Percentiles rank a stretch among this genome's conserved stretches.
These are phyloP conservation scores for Striga asiatica DNA, from an alignment of 257 asterid genomes.

Conservation along the genomic window DNA sequence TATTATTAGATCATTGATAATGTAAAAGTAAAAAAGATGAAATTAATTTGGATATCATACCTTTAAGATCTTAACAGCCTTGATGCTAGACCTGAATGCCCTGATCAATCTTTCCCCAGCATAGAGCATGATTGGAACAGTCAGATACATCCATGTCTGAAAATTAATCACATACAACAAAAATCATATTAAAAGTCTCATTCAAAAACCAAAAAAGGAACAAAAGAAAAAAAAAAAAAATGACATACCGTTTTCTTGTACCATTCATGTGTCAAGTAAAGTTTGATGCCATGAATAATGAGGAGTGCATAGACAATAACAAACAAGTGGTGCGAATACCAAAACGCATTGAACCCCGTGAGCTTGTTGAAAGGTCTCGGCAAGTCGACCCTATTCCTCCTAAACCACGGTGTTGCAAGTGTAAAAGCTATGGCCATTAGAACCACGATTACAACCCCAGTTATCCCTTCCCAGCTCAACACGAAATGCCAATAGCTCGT, in stretches of 20 bases:
- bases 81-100: neutral
- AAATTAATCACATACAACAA: too few relatives aligned
- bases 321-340: neutral
- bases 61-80: slow-evolving; percentile 1
- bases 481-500: slow-evolving; percentile 1
- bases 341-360: slow-evolving; percentile 7
- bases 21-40: too few relatives aligned
- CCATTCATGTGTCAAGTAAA: slow-evolving; percentile 1
- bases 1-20: too few relatives aligned
- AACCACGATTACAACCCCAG: neutral
- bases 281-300: slow-evolving; percentile 4
- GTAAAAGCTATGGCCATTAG: neutral
- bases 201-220: neutral
- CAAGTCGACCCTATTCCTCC: neutral
- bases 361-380: neutral
- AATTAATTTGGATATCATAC: neutral
- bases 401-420: neutral
- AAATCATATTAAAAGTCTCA: neutral
- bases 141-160: slow-evolving; percentile 8
- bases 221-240: neutral
- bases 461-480: neutral
- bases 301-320: neutral
- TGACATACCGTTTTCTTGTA: neutral
- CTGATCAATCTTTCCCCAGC: neutral
- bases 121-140: neutral